Evolutionary conservation across 148 eudicot genomes (phyloP).

Genomic region (Camellia lanceoleosa): DNA sequence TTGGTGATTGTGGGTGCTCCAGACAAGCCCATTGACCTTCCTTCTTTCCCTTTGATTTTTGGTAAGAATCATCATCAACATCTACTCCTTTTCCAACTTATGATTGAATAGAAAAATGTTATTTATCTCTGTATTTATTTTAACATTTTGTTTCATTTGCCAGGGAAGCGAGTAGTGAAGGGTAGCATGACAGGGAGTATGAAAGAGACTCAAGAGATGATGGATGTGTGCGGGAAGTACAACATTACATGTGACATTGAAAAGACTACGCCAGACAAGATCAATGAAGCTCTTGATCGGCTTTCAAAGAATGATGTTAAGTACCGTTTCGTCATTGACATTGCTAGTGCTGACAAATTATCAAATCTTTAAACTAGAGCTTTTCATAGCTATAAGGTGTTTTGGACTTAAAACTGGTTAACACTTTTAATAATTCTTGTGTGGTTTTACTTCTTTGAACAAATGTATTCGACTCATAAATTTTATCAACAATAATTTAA

Average conservation of each 20-base stretch:
- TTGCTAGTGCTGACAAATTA: slow-evolving; percentile 34
- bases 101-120: too few species aligned
- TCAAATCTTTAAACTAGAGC: slow-evolving; percentile 27
- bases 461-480: too few species aligned
- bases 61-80: slow-evolving; percentile 30
- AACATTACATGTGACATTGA: slow-evolving; percentile 75
- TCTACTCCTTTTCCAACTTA: neutral
- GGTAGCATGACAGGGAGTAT: slow-evolving; percentile 88
- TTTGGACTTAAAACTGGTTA: neutral
- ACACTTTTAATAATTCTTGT: too few species aligned
- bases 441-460: too few species aligned
- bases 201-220: slow-evolving; percentile 82
- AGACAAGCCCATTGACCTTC: slow-evolving; percentile 79
- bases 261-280: slow-evolving; percentile 39
- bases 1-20: slow-evolving; percentile 83
- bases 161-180: slow-evolving; percentile 70
- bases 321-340: slow-evolving; percentile 82
- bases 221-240: slow-evolving; percentile 68
- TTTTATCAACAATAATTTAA: too few species aligned
- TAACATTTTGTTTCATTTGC: neutral
- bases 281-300: slow-evolving; percentile 61
- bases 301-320: slow-evolving; percentile 70
- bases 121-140: neutral
- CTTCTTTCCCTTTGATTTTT: slow-evolving; percentile 75
- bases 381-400: too few species aligned